Conservation (phyloP, 176 grass and related monocot species). For the Juncus effusus region DNA sequence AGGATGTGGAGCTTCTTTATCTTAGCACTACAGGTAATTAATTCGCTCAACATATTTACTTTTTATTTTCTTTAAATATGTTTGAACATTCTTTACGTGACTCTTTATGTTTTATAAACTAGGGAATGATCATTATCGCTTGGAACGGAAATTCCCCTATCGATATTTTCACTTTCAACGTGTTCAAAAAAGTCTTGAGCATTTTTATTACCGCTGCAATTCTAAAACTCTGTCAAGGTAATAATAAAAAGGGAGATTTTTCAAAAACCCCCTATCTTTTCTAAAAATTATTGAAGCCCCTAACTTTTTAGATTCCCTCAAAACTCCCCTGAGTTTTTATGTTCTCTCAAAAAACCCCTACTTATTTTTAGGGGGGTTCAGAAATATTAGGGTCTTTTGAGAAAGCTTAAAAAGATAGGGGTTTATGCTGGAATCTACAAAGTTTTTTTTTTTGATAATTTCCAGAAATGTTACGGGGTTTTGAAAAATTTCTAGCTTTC, state of each 20-base stretch:
- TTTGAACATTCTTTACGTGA: constrained; percentile 15
- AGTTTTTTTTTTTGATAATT: too few species aligned
- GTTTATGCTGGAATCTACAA: too few species aligned
- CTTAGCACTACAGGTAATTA: constrained; percentile 71
- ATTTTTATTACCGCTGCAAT: constrained; percentile 90
- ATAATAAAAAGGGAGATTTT: not conserved
- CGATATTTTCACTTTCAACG: constrained; percentile 72
- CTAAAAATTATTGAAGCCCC: too few species aligned
- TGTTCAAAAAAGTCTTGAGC: constrained; percentile 91
- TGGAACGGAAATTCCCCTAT: constrained; percentile 88
- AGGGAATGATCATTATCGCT: constrained; percentile 95
- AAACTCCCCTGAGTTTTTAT: not conserved
- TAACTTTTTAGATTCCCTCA: not conserved
- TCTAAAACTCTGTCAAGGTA: constrained; percentile 78
- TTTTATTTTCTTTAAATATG: constrained; percentile 18
- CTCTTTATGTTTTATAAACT: constrained; percentile 24
- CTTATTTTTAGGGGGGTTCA: constrained; percentile 11
- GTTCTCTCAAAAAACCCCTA: not conserved
- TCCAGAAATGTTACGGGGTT: too few species aligned
- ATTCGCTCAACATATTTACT: constrained; percentile 21
- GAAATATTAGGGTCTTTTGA: too few species aligned
- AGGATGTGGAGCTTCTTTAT: constrained; percentile 98
- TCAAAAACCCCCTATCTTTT: not conserved
- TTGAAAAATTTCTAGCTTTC: too few species aligned
- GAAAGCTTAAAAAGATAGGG: too few species aligned